A percentile compares a stretch with the other conserved stretches of the same genome.
Evolutionary conservation across 805 yeast species (phyloP).

Genomic region (Ascoidea asiatica): DNA sequence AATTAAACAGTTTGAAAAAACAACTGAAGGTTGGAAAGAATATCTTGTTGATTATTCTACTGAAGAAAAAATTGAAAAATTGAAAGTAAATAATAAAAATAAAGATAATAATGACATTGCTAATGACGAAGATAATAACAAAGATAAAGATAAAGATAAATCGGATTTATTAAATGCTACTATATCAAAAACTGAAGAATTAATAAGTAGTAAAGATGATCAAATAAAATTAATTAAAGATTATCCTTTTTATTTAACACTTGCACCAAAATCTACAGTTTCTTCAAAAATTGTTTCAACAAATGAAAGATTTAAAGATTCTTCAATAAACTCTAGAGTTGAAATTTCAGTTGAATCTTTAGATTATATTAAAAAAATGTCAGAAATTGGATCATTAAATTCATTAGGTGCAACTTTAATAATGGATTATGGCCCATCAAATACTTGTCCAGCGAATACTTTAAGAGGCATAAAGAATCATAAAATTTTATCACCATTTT

Average conservation of each 20-base stretch:
- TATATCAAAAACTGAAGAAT: conserved; percentile 7
- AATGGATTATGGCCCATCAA: conserved; percentile 64
- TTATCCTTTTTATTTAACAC: conserved; percentile 38
- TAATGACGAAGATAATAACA: conserved; percentile 1
- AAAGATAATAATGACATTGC: conserved; percentile 8
- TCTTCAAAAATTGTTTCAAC: conserved; percentile 42
- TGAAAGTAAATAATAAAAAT: conserved; percentile 13
- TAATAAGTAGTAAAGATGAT: neutral
- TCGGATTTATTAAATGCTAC: conserved; percentile 9
- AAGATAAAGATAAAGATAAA: conserved; percentile 11
- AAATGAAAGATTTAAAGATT: conserved; percentile 33
- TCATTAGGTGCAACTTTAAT: conserved; percentile 51
- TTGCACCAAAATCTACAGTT: conserved; percentile 48
- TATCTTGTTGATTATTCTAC: conserved; percentile 42
- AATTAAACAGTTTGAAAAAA: conserved; percentile 50
- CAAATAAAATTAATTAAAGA: conserved; percentile 4
- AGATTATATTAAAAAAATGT: conserved; percentile 39
- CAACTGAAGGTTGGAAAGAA: conserved; percentile 69
- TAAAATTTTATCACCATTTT: conserved; percentile 60
- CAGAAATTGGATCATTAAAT: conserved; percentile 23
- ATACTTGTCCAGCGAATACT: conserved; percentile 53
- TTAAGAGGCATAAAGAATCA: conserved; percentile 65
- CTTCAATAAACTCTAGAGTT: conserved; percentile 43
- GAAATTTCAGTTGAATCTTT: conserved; percentile 71
- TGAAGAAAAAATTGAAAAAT: conserved; percentile 5